phyloP scores from a whole-genome alignment of 805 yeast species.

The Cyberlindnera euphorbiiphila region DNA sequence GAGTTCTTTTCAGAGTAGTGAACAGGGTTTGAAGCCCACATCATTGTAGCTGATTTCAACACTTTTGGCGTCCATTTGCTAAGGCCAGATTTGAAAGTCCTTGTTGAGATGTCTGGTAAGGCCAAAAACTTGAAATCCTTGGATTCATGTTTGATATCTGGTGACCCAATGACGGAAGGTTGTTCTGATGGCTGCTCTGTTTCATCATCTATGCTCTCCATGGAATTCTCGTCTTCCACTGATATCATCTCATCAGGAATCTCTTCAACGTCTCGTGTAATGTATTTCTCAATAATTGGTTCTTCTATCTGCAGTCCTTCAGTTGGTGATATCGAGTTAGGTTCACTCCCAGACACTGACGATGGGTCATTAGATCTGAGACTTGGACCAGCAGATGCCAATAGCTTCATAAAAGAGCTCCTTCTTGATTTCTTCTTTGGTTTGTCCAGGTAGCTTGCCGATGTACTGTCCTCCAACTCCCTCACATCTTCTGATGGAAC shows the following conservation, averaged over 20 bases:
- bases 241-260: constrained; percentile 10
- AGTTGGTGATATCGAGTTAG: constrained; percentile 1
- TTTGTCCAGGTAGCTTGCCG: background rate
- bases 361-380: background rate
- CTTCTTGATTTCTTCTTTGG: constrained; percentile 2
- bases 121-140: constrained; percentile 2
- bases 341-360: constrained; percentile 2
- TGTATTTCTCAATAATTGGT: constrained; percentile 20
- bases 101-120: constrained; percentile 8
- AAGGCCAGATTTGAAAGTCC: constrained; percentile 8
- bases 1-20: constrained; percentile 49
- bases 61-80: constrained; percentile 23
- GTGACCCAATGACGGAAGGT: constrained; percentile 2
- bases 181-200: too few relatives aligned
- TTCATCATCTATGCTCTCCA: background rate
- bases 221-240: constrained; percentile 4
- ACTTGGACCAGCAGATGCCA: background rate
- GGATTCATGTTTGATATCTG: constrained; percentile 1
- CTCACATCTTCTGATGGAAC: constrained; percentile 1
- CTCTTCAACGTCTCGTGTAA: constrained; percentile 16
- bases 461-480: constrained; percentile 11
- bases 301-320: constrained; percentile 5
- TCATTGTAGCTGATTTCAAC: constrained; percentile 28
- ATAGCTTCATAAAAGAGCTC: constrained; percentile 3
- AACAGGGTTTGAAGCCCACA: constrained; percentile 58